These are phyloP conservation scores for Malbranchea zuffiana DNA, from an alignment of 2,329 filamentous ascomycete genomes.

Conservation along the genomic window DNA sequence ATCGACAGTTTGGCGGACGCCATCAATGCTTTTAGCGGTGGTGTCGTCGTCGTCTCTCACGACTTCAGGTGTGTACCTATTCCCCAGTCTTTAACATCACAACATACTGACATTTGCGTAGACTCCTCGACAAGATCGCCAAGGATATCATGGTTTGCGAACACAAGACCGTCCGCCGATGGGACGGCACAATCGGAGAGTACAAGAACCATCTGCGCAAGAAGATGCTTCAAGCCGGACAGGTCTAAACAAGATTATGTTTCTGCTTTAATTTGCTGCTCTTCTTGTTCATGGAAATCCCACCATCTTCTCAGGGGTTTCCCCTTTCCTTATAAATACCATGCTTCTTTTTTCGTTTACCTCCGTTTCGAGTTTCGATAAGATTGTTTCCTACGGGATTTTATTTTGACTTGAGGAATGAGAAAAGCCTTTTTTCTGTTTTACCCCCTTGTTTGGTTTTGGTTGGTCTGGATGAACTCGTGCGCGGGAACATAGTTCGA, in stretches of 20 bases:
- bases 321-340: too few relatives aligned
- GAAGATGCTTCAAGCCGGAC: slow-evolving; percentile 89
- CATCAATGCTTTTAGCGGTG: slow-evolving; percentile 90
- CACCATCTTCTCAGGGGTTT: too few relatives aligned
- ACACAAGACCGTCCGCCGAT: slow-evolving; percentile 83
- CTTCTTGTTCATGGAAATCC: too few relatives aligned
- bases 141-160: slow-evolving; percentile 99
- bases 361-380: too few relatives aligned
- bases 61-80: slow-evolving; percentile 74
- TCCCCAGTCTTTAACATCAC: background rate
- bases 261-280: too few relatives aligned
- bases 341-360: too few relatives aligned
- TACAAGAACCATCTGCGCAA: slow-evolving; percentile 99
- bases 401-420: too few relatives aligned
- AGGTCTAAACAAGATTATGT: slow-evolving; percentile 70
- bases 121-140: slow-evolving; percentile 96
- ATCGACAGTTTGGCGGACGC: slow-evolving; percentile 96
- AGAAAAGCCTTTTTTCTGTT: too few relatives aligned
- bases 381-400: too few relatives aligned
- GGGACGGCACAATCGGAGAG: slow-evolving; percentile 79
- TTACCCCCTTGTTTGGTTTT: too few relatives aligned
- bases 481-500: too few relatives aligned
- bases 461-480: too few relatives aligned
- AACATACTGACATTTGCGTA: slow-evolving; percentile 30
- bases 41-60: slow-evolving; percentile 96